phyloP scores from a whole-genome alignment of 139 green algal species.

The Tetraselmis striata region DNA sequence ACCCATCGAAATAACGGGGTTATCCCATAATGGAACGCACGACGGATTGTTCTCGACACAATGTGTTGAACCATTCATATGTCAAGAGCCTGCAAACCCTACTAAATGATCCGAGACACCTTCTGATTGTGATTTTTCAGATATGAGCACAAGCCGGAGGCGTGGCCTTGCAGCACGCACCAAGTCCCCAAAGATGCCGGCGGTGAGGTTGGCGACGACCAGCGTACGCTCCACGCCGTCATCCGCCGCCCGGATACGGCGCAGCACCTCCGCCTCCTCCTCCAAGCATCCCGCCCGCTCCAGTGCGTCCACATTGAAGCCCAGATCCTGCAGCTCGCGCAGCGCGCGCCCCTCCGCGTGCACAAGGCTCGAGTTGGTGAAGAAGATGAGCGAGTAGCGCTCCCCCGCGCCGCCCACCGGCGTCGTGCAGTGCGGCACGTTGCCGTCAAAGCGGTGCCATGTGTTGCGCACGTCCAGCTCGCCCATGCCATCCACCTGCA shows the following conservation, averaged over 20 bases:
- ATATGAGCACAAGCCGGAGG: too few species aligned
- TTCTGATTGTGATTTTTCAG: too few species aligned
- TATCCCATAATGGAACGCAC: too few species aligned
- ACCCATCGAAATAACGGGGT: too few species aligned
- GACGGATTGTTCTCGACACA: too few species aligned
- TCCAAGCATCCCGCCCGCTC: not conserved
- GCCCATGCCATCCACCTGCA: not conserved
- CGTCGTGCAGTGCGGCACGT: not conserved
- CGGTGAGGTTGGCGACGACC: not conserved
- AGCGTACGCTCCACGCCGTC: not conserved
- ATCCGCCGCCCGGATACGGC: not conserved
- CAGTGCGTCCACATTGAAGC: not conserved
- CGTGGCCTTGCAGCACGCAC: too few species aligned
- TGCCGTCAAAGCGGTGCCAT: not conserved
- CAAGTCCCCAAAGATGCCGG: not conserved
- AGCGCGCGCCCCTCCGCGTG: not conserved
- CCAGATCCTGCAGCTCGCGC: not conserved
- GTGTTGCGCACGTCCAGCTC: not conserved
- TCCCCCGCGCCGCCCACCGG: not conserved
- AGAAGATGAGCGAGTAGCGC: not conserved
- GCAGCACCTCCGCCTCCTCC: not conserved
- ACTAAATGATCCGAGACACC: too few species aligned
- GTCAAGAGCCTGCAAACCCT: too few species aligned
- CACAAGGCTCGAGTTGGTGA: not conserved
- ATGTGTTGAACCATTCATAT: too few species aligned